Evolutionary conservation across 129 eudicot species (phyloP), one percentile per base, ranked within the genome.

Genomic region (Erigeron canadensis): DNA sequence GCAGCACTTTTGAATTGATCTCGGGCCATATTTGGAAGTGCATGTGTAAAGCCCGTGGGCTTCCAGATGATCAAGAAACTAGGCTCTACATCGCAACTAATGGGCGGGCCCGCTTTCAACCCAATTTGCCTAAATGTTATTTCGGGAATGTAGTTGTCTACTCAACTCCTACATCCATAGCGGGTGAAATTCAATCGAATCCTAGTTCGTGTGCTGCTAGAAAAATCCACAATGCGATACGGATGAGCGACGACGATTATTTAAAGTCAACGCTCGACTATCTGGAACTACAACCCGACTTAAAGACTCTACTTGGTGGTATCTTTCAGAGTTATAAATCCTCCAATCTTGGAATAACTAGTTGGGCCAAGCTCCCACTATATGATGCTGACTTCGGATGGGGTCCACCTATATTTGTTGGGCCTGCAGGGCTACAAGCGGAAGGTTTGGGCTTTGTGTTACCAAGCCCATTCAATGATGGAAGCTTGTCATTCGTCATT

Each of bases 11-110:
- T n/a, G n/a, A n/a, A n/a, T n/a, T n/a, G n/a, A n/a, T n/a, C n/a
- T n/a, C n/a, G n/a, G n/a, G n/a, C 44, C 65, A 34, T 34, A n/a
- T 60, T 60, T 60, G 65, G 44, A 60, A 60, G 43, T 60, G 65
- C 28, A 13, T 11, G 8, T 18, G 43, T 60, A 7, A 34, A 15
- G 65, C 65, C 40, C 65, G 43, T 38, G 10, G 21, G 17, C 44
- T 13, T 43, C 4, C 65, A 5, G 19, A 60, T 60, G 21, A 60
- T 60, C 42, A 11, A n/a, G 7, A 34, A 34, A 59, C 43, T 5
- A 60, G 28, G 17, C 5, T 60, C 17, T 60, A 13, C 11, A 10
- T 60, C 3, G 38, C 65, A 0, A 13, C 10, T 10, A 10, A 60
- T 60, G 43, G 17, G 12, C 44, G 44, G 8, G 10, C 28, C 17